These are phyloP conservation scores for carrot (Daucus carota) DNA, from an alignment of 129 eudicot species.

Conservation along the genomic window DH1_v3.0 NC_030381.2:28265001-28265500, in stretches of 20 bases:
- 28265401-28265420: slow-evolving; percentile 64
- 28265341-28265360: neutral
- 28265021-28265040: neutral
- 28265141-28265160: neutral
- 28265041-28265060: neutral
- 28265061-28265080: neutral
- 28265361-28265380: slow-evolving; percentile 38
- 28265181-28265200: neutral
- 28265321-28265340: neutral
- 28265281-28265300: neutral
- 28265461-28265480: neutral
- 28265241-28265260: neutral
- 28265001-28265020: neutral
- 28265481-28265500: too few relatives aligned
- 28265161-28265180: neutral
- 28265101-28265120: neutral
- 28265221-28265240: neutral
- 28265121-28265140: neutral
- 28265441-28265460: neutral
- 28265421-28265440: neutral
- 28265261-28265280: neutral
- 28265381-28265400: slow-evolving; percentile 41
- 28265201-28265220: neutral
- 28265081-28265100: neutral
- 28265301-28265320: neutral